Base-by-base conservation (phyloP, 495 filamentous ascomycete species). In the Penicillium macrosclerotiorum region DNA sequence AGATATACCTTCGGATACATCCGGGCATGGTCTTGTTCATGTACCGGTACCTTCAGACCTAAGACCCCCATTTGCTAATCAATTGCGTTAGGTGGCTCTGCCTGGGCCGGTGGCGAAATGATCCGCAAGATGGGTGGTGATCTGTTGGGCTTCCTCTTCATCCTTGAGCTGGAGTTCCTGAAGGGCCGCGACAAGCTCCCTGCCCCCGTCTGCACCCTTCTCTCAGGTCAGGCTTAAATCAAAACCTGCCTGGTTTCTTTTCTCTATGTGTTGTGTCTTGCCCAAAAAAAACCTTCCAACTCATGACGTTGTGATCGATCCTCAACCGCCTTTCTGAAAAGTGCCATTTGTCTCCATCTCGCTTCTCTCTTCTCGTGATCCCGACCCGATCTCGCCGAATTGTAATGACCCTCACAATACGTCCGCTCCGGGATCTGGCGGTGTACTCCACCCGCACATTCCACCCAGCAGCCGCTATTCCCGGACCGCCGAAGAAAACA, bases 141-240 rank as follows among this genome's bases (percentile, higher is more conserved):
- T 27, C 70, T 96, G 24, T 72, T 96, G 27, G 90, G 88, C 48
- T 97, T 90, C 67, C 71, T 96, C 47, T 97, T 99, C 75, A 83
- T 99, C 55, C 83, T 99, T 60, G 94, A 99, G 69, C 85, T 99
- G 47, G 87, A 90, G 56, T 92, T 95, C 73, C 80, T 99, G 37
- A 86, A 96, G 58, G 93, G 93, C 41, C 80, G 90, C 47, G 86
- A 88, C 35, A 92, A 93, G 77, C 83, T 99, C 51, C 79, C 81
- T 54, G 88, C 88, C 26, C 88, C 90, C 1, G 87, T 90, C 27
- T 80, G 86, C 69, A 95, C 92, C 22, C 80, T 99, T 26, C 77
- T 99, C 37, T 72, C 77, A 36, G 80, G 79, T 59, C 81, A 86
- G 61, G 59, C 56, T 26, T 63, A 57, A 55, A 40, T n/a, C n/a